phyloP scores from a whole-genome alignment of 2,329 filamentous ascomycete species.

The Penicillium sp. region DNA sequence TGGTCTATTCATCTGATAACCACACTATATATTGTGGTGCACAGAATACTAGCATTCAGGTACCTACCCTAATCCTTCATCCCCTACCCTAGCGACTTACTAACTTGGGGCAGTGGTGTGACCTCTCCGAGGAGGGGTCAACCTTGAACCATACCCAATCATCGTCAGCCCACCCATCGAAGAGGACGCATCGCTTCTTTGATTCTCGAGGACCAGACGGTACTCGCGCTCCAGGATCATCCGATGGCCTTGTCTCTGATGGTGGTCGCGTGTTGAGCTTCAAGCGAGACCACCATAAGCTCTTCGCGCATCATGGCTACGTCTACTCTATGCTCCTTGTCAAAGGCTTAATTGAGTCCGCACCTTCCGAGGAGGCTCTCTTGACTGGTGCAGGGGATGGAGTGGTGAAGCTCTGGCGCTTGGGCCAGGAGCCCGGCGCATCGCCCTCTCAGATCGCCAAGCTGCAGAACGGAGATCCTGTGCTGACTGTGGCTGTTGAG shows the following conservation, averaged over 20 bases:
- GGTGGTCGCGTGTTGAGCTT: constrained; percentile 73
- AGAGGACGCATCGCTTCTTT: constrained; percentile 83
- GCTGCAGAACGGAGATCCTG: constrained; percentile 60
- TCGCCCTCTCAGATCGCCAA: constrained; percentile 67
- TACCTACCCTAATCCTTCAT: constrained; percentile 23
- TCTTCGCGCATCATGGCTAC: constrained; percentile 93
- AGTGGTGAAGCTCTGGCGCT: constrained; percentile 87
- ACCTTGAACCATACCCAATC: constrained; percentile 55
- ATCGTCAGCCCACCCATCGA: constrained; percentile 67
- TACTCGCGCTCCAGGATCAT: constrained; percentile 67
- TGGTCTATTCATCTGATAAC: constrained; percentile 76
- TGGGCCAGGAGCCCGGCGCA: constrained; percentile 57
- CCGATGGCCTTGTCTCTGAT: constrained; percentile 48
- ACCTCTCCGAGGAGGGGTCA: constrained; percentile 61
- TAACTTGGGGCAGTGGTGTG: constrained; percentile 62
- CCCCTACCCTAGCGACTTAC: not conserved
- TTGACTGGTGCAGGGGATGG: constrained; percentile 92
- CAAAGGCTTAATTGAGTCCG: constrained; percentile 65
- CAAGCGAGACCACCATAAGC: constrained; percentile 70
- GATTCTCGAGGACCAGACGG: constrained; percentile 86
- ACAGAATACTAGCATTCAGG: constrained; percentile 88
- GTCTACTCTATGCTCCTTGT: constrained; percentile 94
- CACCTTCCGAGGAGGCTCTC: constrained; percentile 67
- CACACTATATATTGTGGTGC: constrained; percentile 86
- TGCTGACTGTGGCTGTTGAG: constrained; percentile 78